These are phyloP conservation scores for Breynia disticha DNA, from an alignment of 441 rosid genomes.

Conservation along the genomic window DNA sequence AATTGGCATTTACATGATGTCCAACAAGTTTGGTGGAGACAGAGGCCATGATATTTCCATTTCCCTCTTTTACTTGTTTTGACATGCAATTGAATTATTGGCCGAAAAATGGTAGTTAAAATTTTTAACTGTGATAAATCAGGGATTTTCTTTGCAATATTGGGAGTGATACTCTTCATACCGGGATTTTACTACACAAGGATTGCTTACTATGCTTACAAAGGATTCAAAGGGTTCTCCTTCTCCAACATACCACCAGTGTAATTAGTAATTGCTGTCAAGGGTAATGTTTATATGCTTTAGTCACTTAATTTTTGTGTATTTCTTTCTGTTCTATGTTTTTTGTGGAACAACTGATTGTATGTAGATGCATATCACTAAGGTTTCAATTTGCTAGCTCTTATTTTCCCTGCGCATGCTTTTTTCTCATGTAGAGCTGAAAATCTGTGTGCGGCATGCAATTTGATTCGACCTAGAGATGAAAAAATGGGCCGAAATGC, in stretches of 20 bases:
- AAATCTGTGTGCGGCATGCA: no score
- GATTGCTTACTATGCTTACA: constrained; percentile 87
- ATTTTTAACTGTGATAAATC: constrained; percentile 12
- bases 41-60: constrained; percentile 56
- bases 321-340: no score
- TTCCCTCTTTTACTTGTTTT: background rate
- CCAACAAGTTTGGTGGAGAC: constrained; percentile 75
- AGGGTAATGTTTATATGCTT: background rate
- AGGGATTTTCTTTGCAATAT: constrained; percentile 80
- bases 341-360: no score
- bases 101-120: no score
- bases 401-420: no score
- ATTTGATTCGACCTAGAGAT: no score
- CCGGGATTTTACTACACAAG: constrained; percentile 93
- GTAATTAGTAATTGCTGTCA: constrained; percentile 16
- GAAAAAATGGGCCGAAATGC: no score
- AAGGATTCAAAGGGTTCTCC: constrained; percentile 95
- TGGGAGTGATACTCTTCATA: constrained; percentile 73
- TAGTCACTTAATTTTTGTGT: background rate
- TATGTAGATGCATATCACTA: no score
- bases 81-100: background rate
- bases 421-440: no score
- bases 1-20: constrained; percentile 56
- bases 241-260: constrained; percentile 84
- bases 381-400: no score